A percentile compares a stretch with the other conserved stretches of the same genome.
Conservation (phyloP, 1,139 yeast species). For the Kodamaea derodonti region DNA sequence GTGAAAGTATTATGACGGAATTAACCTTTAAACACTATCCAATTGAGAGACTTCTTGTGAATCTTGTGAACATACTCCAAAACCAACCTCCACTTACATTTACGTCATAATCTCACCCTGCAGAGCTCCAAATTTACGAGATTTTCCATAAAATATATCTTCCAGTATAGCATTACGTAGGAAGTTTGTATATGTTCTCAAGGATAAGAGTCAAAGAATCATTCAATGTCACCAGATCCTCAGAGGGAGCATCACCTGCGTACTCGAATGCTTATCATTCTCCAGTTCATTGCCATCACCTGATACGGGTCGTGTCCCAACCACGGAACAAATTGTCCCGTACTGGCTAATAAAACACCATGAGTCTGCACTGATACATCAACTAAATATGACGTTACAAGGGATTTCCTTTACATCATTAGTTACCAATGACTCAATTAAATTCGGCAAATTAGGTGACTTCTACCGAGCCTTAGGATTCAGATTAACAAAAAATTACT, state of each 20-base stretch:
- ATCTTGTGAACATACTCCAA: too few species aligned
- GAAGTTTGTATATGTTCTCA: too few species aligned
- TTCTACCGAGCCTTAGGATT: conserved; percentile 62
- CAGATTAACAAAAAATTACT: conserved; percentile 50
- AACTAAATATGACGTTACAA: not conserved
- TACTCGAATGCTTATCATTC: too few species aligned
- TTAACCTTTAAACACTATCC: too few species aligned
- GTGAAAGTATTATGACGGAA: too few species aligned
- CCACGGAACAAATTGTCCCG: not conserved
- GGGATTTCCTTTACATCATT: conserved; percentile 47
- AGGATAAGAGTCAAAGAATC: too few species aligned
- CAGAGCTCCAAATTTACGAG: not conserved
- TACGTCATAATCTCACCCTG: too few species aligned
- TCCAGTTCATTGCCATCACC: not conserved
- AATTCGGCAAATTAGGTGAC: conserved; percentile 42
- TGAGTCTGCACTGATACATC: not conserved
- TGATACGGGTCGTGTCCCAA: not conserved
- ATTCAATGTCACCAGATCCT: too few species aligned
- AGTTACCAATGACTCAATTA: conserved; percentile 48
- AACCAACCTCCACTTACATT: too few species aligned
- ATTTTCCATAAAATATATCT: not conserved
- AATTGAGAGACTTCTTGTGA: too few species aligned
- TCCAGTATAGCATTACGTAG: too few species aligned
- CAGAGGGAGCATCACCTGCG: too few species aligned
- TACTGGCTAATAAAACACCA: not conserved